A percentile compares a stretch with the other conserved stretches of the same genome.
Evolutionary conservation across 768 basidiomycete species (phyloP).

Genomic region (Trichaptum fuscoviolaceum): DNA sequence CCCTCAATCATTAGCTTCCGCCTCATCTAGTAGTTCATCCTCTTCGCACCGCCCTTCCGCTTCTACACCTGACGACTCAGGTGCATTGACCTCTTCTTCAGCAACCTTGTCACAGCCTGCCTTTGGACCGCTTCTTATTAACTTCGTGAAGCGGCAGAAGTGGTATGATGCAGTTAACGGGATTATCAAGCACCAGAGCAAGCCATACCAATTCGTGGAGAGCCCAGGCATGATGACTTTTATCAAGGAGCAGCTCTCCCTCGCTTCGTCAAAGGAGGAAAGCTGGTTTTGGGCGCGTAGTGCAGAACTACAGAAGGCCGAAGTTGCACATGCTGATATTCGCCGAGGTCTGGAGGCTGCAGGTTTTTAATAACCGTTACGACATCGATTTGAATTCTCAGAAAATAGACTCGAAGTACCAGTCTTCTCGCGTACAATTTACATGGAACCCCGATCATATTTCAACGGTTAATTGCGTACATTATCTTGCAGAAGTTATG

Average conservation of each 20-base stretch:
- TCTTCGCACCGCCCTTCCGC: conserved; percentile 4
- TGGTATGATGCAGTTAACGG: conserved; percentile 50
- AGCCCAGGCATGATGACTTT: conserved; percentile 42
- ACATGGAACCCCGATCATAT: too few relatives aligned
- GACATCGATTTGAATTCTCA: not conserved
- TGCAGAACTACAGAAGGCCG: conserved; percentile 53
- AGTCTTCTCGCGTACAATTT: too few relatives aligned
- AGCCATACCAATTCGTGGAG: conserved; percentile 43
- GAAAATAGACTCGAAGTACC: too few relatives aligned
- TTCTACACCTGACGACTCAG: conserved; percentile 19
- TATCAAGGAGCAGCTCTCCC: conserved; percentile 41
- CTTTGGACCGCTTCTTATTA: conserved; percentile 28
- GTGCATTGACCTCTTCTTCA: conserved; percentile 10
- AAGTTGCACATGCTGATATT: conserved; percentile 59
- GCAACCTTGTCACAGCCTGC: not conserved
- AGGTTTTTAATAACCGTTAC: conserved; percentile 42
- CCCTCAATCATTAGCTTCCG: conserved; percentile 5
- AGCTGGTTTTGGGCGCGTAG: conserved; percentile 55
- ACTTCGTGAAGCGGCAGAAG: conserved; percentile 50
- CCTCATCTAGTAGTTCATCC: not conserved
- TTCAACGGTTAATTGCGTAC: too few relatives aligned
- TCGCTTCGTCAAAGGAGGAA: conserved; percentile 36
- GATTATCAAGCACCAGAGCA: conserved; percentile 54
- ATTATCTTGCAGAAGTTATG: too few relatives aligned
- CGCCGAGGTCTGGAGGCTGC: conserved; percentile 63